A percentile compares a stretch with the other conserved stretches of the same genome.
These are phyloP conservation scores for Clitopilus passeckerianus DNA, from an alignment of 768 basidiomycete genomes.

Conservation along the genomic window DNA sequence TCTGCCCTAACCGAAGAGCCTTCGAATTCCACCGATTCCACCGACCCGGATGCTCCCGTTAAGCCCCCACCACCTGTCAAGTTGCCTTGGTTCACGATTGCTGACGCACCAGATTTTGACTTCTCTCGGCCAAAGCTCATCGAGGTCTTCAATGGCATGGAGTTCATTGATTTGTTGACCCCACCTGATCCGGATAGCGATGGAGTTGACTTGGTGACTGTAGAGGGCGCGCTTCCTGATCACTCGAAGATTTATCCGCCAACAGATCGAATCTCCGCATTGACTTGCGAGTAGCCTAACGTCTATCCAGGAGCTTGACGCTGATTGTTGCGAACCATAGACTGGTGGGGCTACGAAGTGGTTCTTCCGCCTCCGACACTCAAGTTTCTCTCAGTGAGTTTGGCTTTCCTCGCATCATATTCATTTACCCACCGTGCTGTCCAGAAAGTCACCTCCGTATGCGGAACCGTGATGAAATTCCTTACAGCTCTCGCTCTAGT, in stretches of 20 bases:
- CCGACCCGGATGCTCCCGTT: conserved; percentile 1
- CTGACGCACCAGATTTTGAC: conserved; percentile 30
- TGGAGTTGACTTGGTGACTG: not conserved
- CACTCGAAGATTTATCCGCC: conserved; percentile 62
- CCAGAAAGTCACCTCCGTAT: conserved; percentile 56
- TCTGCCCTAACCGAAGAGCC: conserved; percentile 28
- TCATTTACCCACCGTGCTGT: not conserved
- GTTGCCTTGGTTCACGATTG: conserved; percentile 19
- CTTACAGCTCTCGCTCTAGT: conserved; percentile 67
- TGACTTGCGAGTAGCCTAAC: conserved; percentile 58
- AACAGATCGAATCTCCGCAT: conserved; percentile 67
- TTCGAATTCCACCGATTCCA: not conserved
- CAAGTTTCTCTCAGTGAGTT: conserved; percentile 50
- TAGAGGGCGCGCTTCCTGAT: not conserved
- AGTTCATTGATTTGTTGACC: conserved; percentile 53
- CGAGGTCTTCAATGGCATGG: conserved; percentile 51
- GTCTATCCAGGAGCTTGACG: not conserved
- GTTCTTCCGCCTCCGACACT: conserved; percentile 71
- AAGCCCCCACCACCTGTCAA: conserved; percentile 27
- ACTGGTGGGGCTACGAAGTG: conserved; percentile 90
- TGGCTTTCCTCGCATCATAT: not conserved
- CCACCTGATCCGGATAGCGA: conserved; percentile 26
- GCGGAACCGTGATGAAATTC: conserved; percentile 64
- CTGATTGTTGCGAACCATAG: conserved; percentile 27
- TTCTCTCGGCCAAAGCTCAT: conserved; percentile 42